Percentiles rank a stretch among this genome's conserved stretches.
phyloP scores from a whole-genome alignment of 2,329 filamentous ascomycete genomes.

The Diaporthe capsici region DNA sequence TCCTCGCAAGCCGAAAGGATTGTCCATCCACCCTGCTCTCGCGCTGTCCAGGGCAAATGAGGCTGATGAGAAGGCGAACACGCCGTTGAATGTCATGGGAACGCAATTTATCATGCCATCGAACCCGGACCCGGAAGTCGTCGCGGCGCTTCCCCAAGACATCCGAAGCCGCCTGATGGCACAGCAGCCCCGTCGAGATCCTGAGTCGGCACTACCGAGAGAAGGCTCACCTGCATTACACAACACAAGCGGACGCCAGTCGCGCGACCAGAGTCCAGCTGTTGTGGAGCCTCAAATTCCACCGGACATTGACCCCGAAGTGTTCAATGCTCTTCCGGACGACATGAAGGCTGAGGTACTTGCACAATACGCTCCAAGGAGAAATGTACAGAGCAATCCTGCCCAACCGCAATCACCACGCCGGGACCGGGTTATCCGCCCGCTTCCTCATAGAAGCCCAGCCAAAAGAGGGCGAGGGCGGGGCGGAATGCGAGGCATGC shows the following conservation, averaged over 20 bases:
- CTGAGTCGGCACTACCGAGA: slow-evolving; percentile 44
- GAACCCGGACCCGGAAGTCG: slow-evolving; percentile 84
- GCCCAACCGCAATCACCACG: slow-evolving; percentile 66
- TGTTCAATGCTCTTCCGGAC: slow-evolving; percentile 85
- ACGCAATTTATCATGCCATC: slow-evolving; percentile 94
- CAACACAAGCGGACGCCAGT: slow-evolving; percentile 45
- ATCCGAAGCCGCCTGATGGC: slow-evolving; percentile 83
- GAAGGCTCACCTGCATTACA: slow-evolving; percentile 47
- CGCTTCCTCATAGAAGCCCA: slow-evolving; percentile 70
- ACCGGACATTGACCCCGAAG: slow-evolving; percentile 87
- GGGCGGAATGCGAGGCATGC: slow-evolving; percentile 51
- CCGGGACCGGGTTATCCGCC: slow-evolving; percentile 66
- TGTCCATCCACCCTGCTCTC: slow-evolving; percentile 64
- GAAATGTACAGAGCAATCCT: slow-evolving; percentile 48
- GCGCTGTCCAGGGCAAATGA: slow-evolving; percentile 64
- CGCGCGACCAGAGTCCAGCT: slow-evolving; percentile 57
- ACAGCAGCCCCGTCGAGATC: slow-evolving; percentile 58
- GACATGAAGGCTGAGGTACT: slow-evolving; percentile 90
- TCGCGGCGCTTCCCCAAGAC: slow-evolving; percentile 86
- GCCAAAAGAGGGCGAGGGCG: slow-evolving; percentile 70
- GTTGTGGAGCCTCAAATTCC: slow-evolving; percentile 61
- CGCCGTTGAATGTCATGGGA: slow-evolving; percentile 82
- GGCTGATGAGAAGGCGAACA: slow-evolving; percentile 70
- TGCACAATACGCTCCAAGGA: slow-evolving; percentile 72
- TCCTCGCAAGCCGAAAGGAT: slow-evolving; percentile 63